Conservation (phyloP, 2,329 filamentous ascomycete species). For the Fusarium siculi region DNA sequence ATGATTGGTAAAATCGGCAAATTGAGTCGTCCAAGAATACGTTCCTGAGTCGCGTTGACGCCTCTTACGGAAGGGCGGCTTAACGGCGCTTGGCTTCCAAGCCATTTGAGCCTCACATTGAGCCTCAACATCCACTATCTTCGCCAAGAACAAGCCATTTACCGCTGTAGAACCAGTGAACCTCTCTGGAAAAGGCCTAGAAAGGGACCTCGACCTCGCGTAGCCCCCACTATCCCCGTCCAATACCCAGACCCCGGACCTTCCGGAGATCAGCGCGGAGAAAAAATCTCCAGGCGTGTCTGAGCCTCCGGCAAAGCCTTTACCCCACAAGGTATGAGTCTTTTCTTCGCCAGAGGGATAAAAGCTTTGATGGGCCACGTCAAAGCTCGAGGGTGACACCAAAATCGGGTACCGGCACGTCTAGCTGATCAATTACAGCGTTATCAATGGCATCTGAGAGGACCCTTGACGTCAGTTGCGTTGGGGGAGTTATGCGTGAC, state of each 20-base stretch:
- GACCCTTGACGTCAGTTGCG: neutral
- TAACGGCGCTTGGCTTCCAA: neutral
- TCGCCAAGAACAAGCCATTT: neutral
- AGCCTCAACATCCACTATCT: constrained; percentile 5
- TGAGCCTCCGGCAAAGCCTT: constrained; percentile 14
- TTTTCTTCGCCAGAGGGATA: constrained; percentile 17
- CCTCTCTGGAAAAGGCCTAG: neutral
- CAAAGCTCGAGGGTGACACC: neutral
- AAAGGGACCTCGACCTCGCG: neutral
- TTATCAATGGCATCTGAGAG: neutral
- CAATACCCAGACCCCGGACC: constrained; percentile 9
- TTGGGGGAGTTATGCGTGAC: neutral
- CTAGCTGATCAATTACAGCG: neutral
- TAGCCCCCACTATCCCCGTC: neutral
- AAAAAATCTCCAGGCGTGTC: neutral
- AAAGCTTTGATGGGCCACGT: constrained; percentile 12
- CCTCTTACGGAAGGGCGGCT: neutral
- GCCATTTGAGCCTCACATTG: constrained; percentile 17
- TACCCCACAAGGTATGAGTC: constrained; percentile 9
- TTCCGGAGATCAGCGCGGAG: constrained; percentile 15
- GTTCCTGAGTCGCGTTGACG: neutral
- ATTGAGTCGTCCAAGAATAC: neutral
- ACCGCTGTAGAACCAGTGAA: neutral
- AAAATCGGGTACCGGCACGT: constrained; percentile 20
- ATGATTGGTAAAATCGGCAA: constrained; percentile 13